These are phyloP conservation scores for Epichloe uncinata DNA, from an alignment of 2,329 filamentous ascomycete species.

Conservation along the genomic window DNA sequence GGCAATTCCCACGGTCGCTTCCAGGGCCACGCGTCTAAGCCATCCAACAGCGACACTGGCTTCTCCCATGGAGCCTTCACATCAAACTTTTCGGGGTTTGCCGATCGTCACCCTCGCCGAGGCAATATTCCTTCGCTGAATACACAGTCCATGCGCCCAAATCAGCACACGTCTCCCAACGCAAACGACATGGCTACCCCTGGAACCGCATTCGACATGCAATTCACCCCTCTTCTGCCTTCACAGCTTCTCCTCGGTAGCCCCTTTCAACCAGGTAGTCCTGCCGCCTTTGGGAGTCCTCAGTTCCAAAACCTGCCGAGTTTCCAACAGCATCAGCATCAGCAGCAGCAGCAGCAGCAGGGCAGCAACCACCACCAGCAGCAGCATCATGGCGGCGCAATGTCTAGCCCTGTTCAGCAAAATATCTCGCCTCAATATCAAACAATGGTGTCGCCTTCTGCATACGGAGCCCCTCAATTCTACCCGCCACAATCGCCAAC, in stretches of 20 bases:
- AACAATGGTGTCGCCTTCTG: conserved; percentile 72
- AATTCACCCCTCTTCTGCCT: conserved; percentile 90
- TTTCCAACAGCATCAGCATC: conserved; percentile 49
- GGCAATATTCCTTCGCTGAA: conserved; percentile 87
- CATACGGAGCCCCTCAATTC: conserved; percentile 69
- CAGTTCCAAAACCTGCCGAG: conserved; percentile 78
- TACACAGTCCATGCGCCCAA: conserved; percentile 52
- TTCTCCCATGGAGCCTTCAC: conserved; percentile 89
- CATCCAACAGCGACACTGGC: conserved; percentile 70
- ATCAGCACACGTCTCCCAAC: conserved; percentile 31
- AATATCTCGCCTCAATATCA: conserved; percentile 78
- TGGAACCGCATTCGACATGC: conserved; percentile 89
- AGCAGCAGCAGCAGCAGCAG: conserved; percentile 22
- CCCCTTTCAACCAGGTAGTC: conserved; percentile 91
- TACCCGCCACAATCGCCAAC: conserved; percentile 84
- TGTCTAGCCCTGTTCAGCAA: conserved; percentile 63
- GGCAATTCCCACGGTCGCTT: conserved; percentile 48
- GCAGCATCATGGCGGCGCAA: conserved; percentile 44
- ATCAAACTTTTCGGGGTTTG: conserved; percentile 74
- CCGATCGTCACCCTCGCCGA: conserved; percentile 73
- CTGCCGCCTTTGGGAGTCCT: conserved; percentile 75
- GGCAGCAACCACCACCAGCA: conserved; percentile 35
- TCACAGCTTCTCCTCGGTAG: conserved; percentile 90
- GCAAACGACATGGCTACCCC: conserved; percentile 70
- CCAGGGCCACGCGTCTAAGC: conserved; percentile 61